phyloP scores from a whole-genome alignment of 2,329 filamentous ascomycete species.

The Exophiala lecanii-corni region DNA sequence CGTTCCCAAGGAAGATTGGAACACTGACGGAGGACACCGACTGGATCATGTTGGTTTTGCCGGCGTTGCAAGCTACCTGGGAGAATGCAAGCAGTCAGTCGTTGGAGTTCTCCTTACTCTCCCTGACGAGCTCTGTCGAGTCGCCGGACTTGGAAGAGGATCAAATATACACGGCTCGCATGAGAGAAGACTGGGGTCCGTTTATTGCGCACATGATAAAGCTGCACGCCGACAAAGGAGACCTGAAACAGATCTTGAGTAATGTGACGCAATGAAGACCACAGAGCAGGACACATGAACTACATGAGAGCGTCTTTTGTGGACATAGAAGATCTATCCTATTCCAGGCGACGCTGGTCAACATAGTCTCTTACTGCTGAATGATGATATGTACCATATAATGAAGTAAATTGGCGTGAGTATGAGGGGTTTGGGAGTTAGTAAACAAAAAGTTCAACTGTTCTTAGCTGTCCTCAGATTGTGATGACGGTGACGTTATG shows the following conservation, averaged over 20 bases:
- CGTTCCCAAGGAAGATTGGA: conserved; percentile 64
- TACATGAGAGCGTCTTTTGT: background rate
- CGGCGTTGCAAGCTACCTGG: conserved; percentile 13
- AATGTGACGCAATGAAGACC: no score
- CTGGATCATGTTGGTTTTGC: conserved; percentile 20
- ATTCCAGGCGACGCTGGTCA: no score
- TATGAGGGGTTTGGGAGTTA: no score
- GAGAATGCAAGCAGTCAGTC: conserved; percentile 10
- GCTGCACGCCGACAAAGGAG: conserved; percentile 25
- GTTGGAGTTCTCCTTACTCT: conserved; percentile 21
- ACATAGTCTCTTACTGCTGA: no score
- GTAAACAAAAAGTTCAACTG: no score
- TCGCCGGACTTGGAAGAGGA: conserved; percentile 12
- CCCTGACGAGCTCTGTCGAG: conserved; percentile 13
- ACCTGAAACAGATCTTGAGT: no score
- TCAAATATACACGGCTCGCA: conserved; percentile 17
- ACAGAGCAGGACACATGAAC: background rate
- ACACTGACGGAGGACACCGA: conserved; percentile 8
- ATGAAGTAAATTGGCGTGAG: no score
- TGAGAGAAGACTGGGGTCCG: conserved; percentile 25
- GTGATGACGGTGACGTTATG: no score
- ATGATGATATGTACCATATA: no score
- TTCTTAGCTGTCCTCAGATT: no score
- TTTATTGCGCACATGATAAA: conserved; percentile 24
- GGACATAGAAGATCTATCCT: no score